Evolutionary conservation across 164 flowering plant species (phyloP).

Genomic region (Macadamia tetraphylla): DNA sequence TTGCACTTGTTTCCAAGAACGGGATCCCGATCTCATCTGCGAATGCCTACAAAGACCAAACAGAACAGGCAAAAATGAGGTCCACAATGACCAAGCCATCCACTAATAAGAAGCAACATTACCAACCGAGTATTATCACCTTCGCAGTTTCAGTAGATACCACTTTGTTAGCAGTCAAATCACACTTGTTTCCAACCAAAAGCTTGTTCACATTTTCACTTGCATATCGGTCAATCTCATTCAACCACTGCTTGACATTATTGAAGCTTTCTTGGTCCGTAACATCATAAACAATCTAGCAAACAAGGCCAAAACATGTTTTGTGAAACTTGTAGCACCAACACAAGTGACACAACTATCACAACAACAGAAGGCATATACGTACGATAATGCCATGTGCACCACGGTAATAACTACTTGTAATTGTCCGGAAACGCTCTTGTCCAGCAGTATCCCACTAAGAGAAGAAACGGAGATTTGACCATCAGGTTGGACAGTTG

Average conservation of each 20-base stretch:
- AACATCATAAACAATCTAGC: conserved; percentile 32
- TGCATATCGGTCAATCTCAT: conserved; percentile 36
- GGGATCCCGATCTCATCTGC: conserved; percentile 39
- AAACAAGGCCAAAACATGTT: not conserved
- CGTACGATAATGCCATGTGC: conserved; percentile 83
- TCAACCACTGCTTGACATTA: conserved; percentile 36
- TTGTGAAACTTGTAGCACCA: not conserved
- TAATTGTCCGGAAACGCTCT: conserved; percentile 77
- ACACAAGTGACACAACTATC: not conserved
- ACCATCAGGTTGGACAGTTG: not conserved
- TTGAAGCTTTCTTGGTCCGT: conserved; percentile 36
- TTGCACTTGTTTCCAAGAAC: conserved; percentile 36
- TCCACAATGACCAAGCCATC: not conserved
- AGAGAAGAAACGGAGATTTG: conserved; percentile 2
- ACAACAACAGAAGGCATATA: not conserved
- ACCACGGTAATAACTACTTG: conserved; percentile 88
- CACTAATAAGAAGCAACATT: not conserved
- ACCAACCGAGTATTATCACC: conserved; percentile 10
- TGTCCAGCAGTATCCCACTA: conserved; percentile 94
- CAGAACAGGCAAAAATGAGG: not conserved
- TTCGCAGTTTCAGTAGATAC: conserved; percentile 34
- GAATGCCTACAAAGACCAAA: conserved; percentile 21
- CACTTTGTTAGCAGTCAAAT: conserved; percentile 28
- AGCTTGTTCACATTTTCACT: conserved; percentile 37
- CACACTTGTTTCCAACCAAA: conserved; percentile 35